Evolutionary conservation across 441 rosid genomes (phyloP).

Genomic region (Melastoma candidum): DNA sequence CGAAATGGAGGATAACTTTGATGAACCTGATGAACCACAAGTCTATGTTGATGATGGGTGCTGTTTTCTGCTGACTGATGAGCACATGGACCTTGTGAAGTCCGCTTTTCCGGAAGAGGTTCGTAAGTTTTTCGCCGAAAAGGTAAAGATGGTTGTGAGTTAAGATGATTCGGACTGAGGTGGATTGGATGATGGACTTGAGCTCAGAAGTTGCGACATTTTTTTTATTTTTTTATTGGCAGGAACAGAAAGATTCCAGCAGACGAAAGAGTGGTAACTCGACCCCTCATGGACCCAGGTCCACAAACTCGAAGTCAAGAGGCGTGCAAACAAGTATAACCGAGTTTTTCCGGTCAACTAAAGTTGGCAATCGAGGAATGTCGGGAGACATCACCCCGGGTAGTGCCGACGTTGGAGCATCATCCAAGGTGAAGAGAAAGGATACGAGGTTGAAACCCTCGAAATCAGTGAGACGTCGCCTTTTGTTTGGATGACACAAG

Average conservation of each 20-base stretch:
- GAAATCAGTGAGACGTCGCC: no score
- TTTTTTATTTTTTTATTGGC: slow-evolving; percentile 5
- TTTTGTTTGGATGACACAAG: no score
- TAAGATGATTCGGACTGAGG: no score
- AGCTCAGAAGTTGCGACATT: background rate
- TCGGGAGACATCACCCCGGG: slow-evolving; percentile 14
- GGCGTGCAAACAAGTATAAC: slow-evolving; percentile 54
- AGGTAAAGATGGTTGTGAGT: slow-evolving; percentile 27
- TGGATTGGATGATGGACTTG: no score
- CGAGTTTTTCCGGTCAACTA: slow-evolving; percentile 62
- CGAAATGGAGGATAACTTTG: slow-evolving; percentile 48
- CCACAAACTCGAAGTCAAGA: slow-evolving; percentile 31
- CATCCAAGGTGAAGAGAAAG: no score
- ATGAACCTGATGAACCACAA: slow-evolving; percentile 36
- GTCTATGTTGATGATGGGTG: slow-evolving; percentile 41
- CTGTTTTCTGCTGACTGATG: slow-evolving; percentile 63
- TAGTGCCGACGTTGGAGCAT: no score
- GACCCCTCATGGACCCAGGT: slow-evolving; percentile 22
- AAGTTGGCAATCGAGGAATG: slow-evolving; percentile 23
- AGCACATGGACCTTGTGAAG: slow-evolving; percentile 50
- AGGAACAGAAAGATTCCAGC: slow-evolving; percentile 49
- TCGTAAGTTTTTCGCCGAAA: slow-evolving; percentile 45
- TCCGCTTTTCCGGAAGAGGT: slow-evolving; percentile 67
- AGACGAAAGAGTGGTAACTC: slow-evolving; percentile 29
- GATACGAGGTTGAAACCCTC: no score